These are phyloP conservation scores for Exophiala sp. DNA, from an alignment of 2,329 filamentous ascomycete genomes.

Conservation along the genomic window DNA sequence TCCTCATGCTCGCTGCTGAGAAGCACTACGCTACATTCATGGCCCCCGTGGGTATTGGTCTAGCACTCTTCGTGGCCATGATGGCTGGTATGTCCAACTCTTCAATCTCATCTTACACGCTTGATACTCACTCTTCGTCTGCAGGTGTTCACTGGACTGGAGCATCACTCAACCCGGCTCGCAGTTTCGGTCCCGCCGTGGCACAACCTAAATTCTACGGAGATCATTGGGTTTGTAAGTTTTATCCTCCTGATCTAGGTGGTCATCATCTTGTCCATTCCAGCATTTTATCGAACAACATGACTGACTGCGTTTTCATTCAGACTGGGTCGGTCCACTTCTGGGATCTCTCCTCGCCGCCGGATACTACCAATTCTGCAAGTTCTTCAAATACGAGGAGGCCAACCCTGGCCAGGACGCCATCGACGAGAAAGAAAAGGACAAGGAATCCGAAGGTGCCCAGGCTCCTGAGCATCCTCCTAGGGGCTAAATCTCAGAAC, in stretches of 20 bases:
- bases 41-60: slow-evolving; percentile 68
- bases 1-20: slow-evolving; percentile 68
- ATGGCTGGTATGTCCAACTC: slow-evolving; percentile 38
- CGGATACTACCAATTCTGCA: slow-evolving; percentile 47
- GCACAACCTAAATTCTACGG: slow-evolving; percentile 43
- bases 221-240: slow-evolving; percentile 38
- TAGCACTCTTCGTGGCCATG: slow-evolving; percentile 63
- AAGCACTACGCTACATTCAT: slow-evolving; percentile 70
- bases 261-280: not conserved
- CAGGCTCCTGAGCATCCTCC: not conserved
- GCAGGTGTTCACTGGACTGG: slow-evolving; percentile 48
- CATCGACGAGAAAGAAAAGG: slow-evolving; percentile 9
- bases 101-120: not conserved
- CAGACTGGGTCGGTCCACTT: slow-evolving; percentile 37
- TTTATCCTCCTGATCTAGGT: not conserved
- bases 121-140: not conserved
- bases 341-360: slow-evolving; percentile 46
- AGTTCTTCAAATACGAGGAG: slow-evolving; percentile 40
- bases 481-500: too few relatives aligned
- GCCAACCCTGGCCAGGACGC: slow-evolving; percentile 53
- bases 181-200: slow-evolving; percentile 46
- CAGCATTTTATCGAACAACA: not conserved
- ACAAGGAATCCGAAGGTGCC: not conserved
- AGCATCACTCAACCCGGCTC: slow-evolving; percentile 46
- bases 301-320: not conserved